Evolutionary conservation across 2,329 filamentous ascomycete species (phyloP).

Genomic region (Fusarium succisae): DNA sequence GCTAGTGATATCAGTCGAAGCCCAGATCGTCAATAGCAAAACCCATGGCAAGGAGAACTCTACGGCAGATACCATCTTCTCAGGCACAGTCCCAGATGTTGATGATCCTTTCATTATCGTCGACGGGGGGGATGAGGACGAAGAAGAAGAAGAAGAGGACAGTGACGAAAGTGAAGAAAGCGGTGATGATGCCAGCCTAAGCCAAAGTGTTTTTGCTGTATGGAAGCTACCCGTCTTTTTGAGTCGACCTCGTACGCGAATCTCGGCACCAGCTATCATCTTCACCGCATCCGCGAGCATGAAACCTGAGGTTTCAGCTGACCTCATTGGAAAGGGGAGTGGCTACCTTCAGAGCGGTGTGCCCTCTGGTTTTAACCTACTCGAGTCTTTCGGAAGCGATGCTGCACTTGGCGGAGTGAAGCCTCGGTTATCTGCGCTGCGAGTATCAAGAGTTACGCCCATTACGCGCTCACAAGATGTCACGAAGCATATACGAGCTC

Average conservation of each 20-base stretch:
- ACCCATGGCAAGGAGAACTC: constrained; percentile 58
- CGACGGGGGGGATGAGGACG: constrained; percentile 49
- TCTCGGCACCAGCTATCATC: constrained; percentile 72
- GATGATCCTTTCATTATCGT: constrained; percentile 62
- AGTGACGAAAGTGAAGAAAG: constrained; percentile 50
- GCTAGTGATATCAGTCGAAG: constrained; percentile 73
- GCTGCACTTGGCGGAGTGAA: constrained; percentile 68
- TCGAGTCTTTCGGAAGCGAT: constrained; percentile 76
- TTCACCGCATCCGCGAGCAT: constrained; percentile 71
- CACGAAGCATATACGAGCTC: constrained; percentile 70
- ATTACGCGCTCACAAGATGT: constrained; percentile 69
- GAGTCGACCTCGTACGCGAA: constrained; percentile 67
- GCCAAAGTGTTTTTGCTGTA: constrained; percentile 60
- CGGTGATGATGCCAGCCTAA: constrained; percentile 16
- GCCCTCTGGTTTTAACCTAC: constrained; percentile 78
- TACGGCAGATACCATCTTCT: constrained; percentile 68
- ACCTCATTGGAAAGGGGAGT: constrained; percentile 49
- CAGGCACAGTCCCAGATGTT: constrained; percentile 59
- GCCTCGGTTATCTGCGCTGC: constrained; percentile 75
- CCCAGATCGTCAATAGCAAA: constrained; percentile 69
- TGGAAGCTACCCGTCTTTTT: constrained; percentile 71
- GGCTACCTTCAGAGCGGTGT: constrained; percentile 76
- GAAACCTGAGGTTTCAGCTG: constrained; percentile 55
- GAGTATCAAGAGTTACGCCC: constrained; percentile 79
- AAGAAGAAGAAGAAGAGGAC: constrained; percentile 14